phyloP scores from a whole-genome alignment of 352 stramenopile species.

The Globisporangium camurandrum region DNA sequence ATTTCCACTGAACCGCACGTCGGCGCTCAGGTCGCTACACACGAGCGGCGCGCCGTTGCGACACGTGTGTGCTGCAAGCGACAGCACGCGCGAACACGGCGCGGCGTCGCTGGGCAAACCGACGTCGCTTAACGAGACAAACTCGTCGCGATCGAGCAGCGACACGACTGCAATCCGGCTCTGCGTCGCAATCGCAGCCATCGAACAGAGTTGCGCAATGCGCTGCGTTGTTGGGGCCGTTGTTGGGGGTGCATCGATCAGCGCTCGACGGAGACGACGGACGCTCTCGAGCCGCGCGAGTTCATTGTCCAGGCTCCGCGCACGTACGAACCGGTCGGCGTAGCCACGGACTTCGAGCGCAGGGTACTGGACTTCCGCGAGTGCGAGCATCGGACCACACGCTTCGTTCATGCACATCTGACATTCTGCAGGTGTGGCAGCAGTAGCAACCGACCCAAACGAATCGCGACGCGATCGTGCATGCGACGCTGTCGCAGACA shows the following conservation, averaged over 20 bases:
- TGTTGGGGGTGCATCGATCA: constrained; percentile 30
- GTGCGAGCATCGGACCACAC: constrained; percentile 44
- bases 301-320: constrained; percentile 51
- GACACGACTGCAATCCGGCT: constrained; percentile 64
- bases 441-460: constrained; percentile 14
- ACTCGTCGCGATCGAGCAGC: constrained; percentile 50
- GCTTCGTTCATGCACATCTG: constrained; percentile 50
- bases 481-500: too few species aligned
- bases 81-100: constrained; percentile 29
- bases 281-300: constrained; percentile 37
- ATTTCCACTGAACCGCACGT: constrained; percentile 66
- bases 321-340: constrained; percentile 32
- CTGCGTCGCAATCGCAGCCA: constrained; percentile 66
- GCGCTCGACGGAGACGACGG: constrained; percentile 27
- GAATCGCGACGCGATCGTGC: constrained; percentile 25
- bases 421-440: constrained; percentile 20
- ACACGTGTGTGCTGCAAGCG: constrained; percentile 61
- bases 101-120: constrained; percentile 12
- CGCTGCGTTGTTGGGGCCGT: constrained; percentile 30
- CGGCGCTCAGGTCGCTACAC: constrained; percentile 49
- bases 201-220: constrained; percentile 63
- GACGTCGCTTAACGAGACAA: constrained; percentile 43
- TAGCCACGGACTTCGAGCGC: constrained; percentile 18
- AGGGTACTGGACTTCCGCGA: constrained; percentile 50
- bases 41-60: constrained; percentile 51